Conservation (phyloP, 495 filamentous ascomycete species). For the Lentithecium fluviatile region DNA sequence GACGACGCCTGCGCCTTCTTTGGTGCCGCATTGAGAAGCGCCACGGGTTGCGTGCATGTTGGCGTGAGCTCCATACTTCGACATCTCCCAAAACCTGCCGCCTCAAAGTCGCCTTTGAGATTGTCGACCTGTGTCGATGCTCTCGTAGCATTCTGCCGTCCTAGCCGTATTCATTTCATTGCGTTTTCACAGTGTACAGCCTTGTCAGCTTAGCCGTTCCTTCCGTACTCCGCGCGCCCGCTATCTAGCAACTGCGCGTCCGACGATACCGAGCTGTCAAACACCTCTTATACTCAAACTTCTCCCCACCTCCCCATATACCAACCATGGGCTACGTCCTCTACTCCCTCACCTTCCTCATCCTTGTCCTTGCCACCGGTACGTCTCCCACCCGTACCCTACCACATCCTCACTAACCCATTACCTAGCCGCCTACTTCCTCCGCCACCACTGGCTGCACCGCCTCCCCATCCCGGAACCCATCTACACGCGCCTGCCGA, state of each 20-base stretch:
- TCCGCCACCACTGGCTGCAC: slow-evolving; percentile 72
- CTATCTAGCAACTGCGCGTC: background rate
- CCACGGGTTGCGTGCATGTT: no score
- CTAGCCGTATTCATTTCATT: no score
- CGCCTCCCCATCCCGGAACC: slow-evolving; percentile 37
- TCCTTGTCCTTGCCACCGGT: slow-evolving; percentile 49
- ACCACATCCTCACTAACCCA: slow-evolving; percentile 6
- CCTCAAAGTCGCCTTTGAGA: no score
- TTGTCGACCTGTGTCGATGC: no score
- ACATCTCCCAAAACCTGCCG: no score
- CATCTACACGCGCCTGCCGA: slow-evolving; percentile 70
- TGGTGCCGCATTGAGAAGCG: background rate
- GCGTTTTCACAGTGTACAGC: no score
- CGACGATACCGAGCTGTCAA: slow-evolving; percentile 5
- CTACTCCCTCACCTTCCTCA: slow-evolving; percentile 60
- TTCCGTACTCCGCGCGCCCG: no score
- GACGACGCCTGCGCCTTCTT: background rate
- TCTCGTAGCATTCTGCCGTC: no score
- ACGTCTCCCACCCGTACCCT: slow-evolving; percentile 21
- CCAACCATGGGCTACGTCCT: slow-evolving; percentile 69
- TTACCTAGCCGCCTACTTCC: slow-evolving; percentile 69
- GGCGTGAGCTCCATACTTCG: no score
- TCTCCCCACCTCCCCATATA: slow-evolving; percentile 1
- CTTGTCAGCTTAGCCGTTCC: no score
- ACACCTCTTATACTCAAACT: slow-evolving; percentile 8